Evolutionary conservation across 345 rosid species (phyloP).

Genomic region (Dipteronia sinensis): DNA sequence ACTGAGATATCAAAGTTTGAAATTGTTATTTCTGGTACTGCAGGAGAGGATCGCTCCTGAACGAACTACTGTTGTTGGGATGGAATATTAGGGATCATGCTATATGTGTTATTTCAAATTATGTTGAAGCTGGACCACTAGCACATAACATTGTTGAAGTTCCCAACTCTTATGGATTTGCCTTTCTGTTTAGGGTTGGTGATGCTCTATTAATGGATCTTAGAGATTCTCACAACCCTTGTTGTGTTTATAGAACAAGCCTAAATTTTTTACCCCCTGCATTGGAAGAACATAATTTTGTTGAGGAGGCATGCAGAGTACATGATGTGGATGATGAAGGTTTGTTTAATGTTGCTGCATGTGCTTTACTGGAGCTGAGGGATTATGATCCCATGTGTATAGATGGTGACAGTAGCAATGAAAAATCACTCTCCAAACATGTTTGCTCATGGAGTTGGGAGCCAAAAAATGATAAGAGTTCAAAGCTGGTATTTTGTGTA

Average conservation of each 20-base stretch:
- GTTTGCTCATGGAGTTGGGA: conserved; percentile 97
- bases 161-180: conserved; percentile 83
- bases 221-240: conserved; percentile 73
- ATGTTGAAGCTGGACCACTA: conserved; percentile 74
- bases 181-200: conserved; percentile 86
- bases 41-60: conserved; percentile 70
- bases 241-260: conserved; percentile 69
- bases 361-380: conserved; percentile 86
- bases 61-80: conserved; percentile 67
- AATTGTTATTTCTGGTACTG: conserved; percentile 32
- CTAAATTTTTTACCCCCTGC: conserved; percentile 62
- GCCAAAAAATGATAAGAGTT: conserved; percentile 56
- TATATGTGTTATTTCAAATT: conserved; percentile 54
- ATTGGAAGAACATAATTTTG: conserved; percentile 68
- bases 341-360: conserved; percentile 89
- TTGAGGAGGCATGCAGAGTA: conserved; percentile 71
- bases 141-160: conserved; percentile 85
- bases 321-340: conserved; percentile 96
- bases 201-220: conserved; percentile 97
- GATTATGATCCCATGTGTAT: conserved; percentile 99
- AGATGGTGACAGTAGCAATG: conserved; percentile 59
- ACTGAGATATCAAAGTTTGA: conserved; percentile 25
- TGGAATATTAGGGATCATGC: conserved; percentile 69
- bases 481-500: conserved; percentile 78
- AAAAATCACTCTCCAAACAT: conserved; percentile 54